phyloP scores from a whole-genome alignment of 2,329 filamentous ascomycete species.

The Pleurostoma richardsiae region DNA sequence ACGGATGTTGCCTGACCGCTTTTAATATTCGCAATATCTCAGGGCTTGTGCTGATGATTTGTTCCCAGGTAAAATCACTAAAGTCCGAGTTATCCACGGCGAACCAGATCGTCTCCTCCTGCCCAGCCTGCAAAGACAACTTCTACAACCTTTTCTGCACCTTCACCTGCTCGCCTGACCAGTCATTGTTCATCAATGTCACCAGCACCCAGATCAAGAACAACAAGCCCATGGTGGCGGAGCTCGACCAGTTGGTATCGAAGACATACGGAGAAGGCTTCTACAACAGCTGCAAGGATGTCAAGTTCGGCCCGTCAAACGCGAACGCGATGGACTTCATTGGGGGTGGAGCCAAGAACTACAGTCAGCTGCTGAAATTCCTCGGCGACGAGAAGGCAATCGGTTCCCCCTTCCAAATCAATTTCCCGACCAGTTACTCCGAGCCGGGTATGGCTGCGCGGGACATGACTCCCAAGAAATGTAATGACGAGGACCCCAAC shows the following conservation, averaged over 20 bases:
- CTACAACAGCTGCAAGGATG: conserved; percentile 97
- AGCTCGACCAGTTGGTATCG: conserved; percentile 85
- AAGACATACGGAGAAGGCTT: conserved; percentile 81
- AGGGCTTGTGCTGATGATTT: too few species aligned
- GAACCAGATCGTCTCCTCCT: conserved; percentile 84
- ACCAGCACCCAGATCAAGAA: conserved; percentile 64
- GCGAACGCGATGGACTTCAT: conserved; percentile 94
- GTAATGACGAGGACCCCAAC: conserved; percentile 80
- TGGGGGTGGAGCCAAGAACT: conserved; percentile 89
- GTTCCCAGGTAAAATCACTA: conserved; percentile 64
- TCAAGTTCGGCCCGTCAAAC: conserved; percentile 95
- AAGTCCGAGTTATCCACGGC: conserved; percentile 82
- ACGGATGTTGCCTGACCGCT: too few species aligned
- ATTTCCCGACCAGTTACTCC: conserved; percentile 66
- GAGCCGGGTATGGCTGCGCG: conserved; percentile 68
- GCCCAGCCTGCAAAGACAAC: conserved; percentile 95
- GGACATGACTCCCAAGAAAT: conserved; percentile 72
- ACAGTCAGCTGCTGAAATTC: conserved; percentile 82
- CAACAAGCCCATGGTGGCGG: conserved; percentile 65
- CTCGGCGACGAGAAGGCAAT: conserved; percentile 85
- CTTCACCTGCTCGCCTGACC: conserved; percentile 95
- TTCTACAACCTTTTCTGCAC: conserved; percentile 98
- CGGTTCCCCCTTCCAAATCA: conserved; percentile 97
- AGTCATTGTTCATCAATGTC: conserved; percentile 92
- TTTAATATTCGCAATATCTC: too few species aligned